These are phyloP conservation scores for Magnaporthales sp. DNA, from an alignment of 2,329 filamentous ascomycete species.

Conservation along the genomic window DNA sequence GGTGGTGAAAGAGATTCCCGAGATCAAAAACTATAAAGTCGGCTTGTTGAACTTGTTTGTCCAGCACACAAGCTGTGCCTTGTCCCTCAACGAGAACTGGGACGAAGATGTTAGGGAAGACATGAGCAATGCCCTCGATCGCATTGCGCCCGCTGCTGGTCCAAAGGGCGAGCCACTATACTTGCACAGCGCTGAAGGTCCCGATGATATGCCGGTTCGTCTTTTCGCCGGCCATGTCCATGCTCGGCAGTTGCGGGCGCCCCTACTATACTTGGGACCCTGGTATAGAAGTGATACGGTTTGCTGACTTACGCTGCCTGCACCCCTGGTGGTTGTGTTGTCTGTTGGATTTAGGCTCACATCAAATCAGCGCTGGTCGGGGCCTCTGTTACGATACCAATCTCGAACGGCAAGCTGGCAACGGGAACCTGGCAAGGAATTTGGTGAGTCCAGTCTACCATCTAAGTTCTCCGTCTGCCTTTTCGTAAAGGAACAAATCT, in stretches of 20 bases:
- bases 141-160: conserved; percentile 74
- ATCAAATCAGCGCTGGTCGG: conserved; percentile 88
- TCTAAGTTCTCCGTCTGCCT: not conserved
- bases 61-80: conserved; percentile 87
- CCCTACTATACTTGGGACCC: not conserved
- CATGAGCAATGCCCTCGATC: conserved; percentile 89
- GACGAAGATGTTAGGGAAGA: conserved; percentile 79
- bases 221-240: not conserved
- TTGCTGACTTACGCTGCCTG: not conserved
- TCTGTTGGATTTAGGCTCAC: conserved; percentile 53
- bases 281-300: not conserved
- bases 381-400: conserved; percentile 83
- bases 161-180: conserved; percentile 67
- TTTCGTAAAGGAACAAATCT: too few relatives aligned
- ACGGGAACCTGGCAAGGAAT: conserved; percentile 77
- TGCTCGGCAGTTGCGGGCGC: not conserved
- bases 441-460: conserved; percentile 37
- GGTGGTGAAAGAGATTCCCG: conserved; percentile 62
- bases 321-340: not conserved
- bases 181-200: conserved; percentile 74
- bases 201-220: conserved; percentile 85
- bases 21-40: conserved; percentile 75
- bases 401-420: conserved; percentile 70
- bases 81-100: conserved; percentile 90
- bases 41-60: conserved; percentile 84